Evolutionary conservation across 2,329 filamentous ascomycete species (phyloP).

Genomic region (Diaporthe sp.): DNA sequence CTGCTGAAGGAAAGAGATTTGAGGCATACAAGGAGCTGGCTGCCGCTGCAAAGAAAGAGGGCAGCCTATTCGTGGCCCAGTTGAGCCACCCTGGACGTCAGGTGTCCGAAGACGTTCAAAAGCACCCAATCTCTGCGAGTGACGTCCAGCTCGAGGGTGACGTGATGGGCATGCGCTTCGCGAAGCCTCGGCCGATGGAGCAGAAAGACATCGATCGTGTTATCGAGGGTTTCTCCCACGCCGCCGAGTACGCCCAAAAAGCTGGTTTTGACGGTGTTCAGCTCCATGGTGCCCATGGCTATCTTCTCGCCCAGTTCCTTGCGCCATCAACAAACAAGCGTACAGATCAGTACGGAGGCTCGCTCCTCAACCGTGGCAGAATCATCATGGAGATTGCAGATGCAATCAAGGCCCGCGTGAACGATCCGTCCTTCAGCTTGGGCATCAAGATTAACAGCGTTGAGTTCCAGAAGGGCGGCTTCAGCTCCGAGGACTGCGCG

Average conservation of each 20-base stretch:
- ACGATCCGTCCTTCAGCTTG: constrained; percentile 57
- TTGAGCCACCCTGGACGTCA: constrained; percentile 75
- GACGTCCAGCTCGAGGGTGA: constrained; percentile 55
- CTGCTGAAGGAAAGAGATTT: constrained; percentile 70
- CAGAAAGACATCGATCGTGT: constrained; percentile 66
- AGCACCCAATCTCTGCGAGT: constrained; percentile 56
- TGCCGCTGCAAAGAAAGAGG: constrained; percentile 67
- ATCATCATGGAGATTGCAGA: constrained; percentile 61
- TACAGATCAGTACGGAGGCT: constrained; percentile 57
- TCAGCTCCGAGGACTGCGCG: constrained; percentile 64
- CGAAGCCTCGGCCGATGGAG: constrained; percentile 65
- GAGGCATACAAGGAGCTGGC: constrained; percentile 72
- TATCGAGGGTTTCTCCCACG: constrained; percentile 68
- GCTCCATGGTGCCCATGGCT: constrained; percentile 65
- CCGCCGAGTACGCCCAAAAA: constrained; percentile 69
- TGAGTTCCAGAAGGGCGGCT: constrained; percentile 67
- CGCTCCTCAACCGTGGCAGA: constrained; percentile 60
- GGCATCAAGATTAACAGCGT: constrained; percentile 73
- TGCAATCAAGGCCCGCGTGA: constrained; percentile 51
- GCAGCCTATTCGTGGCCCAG: constrained; percentile 72
- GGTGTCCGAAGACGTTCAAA: constrained; percentile 50
- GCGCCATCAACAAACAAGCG: constrained; percentile 54
- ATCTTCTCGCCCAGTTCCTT: constrained; percentile 59
- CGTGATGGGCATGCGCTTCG: constrained; percentile 63
- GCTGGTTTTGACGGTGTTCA: constrained; percentile 66